Conservation (phyloP, 805 yeast genomes). For the Pichia gijzeniarum region DNA sequence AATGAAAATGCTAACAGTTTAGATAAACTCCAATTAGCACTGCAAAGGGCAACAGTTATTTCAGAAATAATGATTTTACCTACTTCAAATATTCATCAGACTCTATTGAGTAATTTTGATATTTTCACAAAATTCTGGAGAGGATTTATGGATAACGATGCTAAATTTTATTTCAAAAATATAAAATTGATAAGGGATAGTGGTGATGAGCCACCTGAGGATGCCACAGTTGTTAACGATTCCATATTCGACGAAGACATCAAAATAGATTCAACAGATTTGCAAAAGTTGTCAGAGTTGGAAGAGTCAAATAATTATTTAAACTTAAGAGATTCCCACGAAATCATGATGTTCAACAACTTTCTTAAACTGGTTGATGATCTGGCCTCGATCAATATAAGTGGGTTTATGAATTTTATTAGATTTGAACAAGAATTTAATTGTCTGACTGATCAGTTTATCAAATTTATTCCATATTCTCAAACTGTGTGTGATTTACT, state of each 20-base stretch:
- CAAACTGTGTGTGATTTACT: conserved; percentile 88
- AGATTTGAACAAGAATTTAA: conserved; percentile 33
- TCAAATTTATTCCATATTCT: conserved; percentile 69
- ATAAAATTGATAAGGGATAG: neutral
- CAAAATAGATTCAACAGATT: conserved; percentile 14
- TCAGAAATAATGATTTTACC: conserved; percentile 27
- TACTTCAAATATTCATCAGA: conserved; percentile 18
- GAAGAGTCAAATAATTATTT: conserved; percentile 17
- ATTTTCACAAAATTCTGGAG: conserved; percentile 27
- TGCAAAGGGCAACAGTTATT: conserved; percentile 25
- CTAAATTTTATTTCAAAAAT: conserved; percentile 11
- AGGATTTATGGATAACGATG: conserved; percentile 26
- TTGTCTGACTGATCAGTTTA: conserved; percentile 63
- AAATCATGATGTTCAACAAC: conserved; percentile 26
- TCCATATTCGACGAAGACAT: conserved; percentile 25
- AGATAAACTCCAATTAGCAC: conserved; percentile 15
- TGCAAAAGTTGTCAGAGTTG: conserved; percentile 13
- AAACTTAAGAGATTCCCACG: conserved; percentile 27
- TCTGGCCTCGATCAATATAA: conserved; percentile 72
- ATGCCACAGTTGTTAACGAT: conserved; percentile 13
- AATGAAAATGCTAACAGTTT: neutral
- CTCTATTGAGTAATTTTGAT: conserved; percentile 19
- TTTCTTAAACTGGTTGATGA: conserved; percentile 86
- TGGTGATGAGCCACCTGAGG: neutral
- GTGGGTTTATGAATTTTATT: conserved; percentile 66